phyloP scores from a whole-genome alignment of 768 basidiomycete species.

The Mrakia blollopis region DNA sequence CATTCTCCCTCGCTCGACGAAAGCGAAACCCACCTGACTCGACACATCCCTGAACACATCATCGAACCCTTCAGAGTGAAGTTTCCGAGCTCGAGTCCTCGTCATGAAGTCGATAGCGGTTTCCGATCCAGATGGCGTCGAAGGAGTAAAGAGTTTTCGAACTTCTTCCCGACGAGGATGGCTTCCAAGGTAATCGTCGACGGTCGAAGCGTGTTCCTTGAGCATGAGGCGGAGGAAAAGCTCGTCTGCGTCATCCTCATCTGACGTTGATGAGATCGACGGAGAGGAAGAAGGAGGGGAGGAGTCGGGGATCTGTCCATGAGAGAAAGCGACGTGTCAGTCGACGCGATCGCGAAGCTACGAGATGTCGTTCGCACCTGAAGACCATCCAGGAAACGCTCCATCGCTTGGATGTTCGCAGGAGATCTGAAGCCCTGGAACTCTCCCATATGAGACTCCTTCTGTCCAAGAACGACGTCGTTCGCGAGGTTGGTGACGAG shows the following conservation, averaged over 20 bases:
- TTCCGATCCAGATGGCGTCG: background rate
- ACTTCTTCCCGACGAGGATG: background rate
- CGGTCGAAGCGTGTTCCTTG: background rate
- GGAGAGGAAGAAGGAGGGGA: background rate
- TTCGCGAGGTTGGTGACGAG: slow-evolving; percentile 27
- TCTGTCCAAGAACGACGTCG: slow-evolving; percentile 23
- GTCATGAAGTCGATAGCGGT: slow-evolving; percentile 3
- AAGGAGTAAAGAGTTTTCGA: background rate
- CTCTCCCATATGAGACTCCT: slow-evolving; percentile 15
- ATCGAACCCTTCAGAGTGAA: background rate
- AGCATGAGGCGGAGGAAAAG: slow-evolving; percentile 18
- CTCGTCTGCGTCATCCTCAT: slow-evolving; percentile 21
- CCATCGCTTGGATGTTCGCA: slow-evolving; percentile 10
- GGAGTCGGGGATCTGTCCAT: background rate
- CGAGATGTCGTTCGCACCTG: too few relatives aligned
- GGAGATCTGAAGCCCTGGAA: slow-evolving; percentile 5
- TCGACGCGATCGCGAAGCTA: too few relatives aligned
- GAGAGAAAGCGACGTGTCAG: too few relatives aligned
- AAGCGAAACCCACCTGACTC: background rate
- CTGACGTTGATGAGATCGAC: background rate
- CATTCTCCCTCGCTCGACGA: background rate
- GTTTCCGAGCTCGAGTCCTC: background rate
- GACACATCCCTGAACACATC: background rate
- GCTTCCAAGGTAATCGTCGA: background rate
- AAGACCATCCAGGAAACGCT: slow-evolving; percentile 9